Conservation (phyloP, 1,139 yeast genomes). For the Yamadazyma dendronema region DNA sequence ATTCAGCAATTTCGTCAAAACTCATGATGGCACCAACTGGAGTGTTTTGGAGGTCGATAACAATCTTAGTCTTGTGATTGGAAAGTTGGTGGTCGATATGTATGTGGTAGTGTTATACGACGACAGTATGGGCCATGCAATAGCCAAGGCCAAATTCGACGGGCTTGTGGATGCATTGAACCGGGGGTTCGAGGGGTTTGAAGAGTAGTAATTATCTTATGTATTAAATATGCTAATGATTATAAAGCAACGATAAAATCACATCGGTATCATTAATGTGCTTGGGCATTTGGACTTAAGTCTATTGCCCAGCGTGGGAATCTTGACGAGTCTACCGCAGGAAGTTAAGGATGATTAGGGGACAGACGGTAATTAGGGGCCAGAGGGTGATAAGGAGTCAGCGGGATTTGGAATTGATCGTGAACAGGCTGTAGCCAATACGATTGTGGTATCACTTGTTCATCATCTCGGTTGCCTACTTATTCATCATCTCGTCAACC, state of each 20-base stretch:
- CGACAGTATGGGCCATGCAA: conserved; percentile 27
- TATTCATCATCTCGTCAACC: conserved; percentile 27
- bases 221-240: conserved; percentile 7
- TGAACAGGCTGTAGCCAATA: too few relatives aligned
- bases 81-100: conserved; percentile 14
- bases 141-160: conserved; percentile 46
- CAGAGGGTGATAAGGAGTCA: too few relatives aligned
- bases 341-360: too few relatives aligned
- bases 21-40: conserved; percentile 24
- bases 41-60: conserved; percentile 32
- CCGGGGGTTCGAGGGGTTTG: conserved; percentile 34
- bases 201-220: conserved; percentile 1
- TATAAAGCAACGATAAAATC: conserved; percentile 2
- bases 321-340: too few relatives aligned
- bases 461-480: background rate
- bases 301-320: too few relatives aligned
- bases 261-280: too few relatives aligned
- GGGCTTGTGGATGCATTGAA: conserved; percentile 29
- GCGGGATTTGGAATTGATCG: too few relatives aligned
- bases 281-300: background rate
- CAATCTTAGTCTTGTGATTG: conserved; percentile 29
- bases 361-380: too few relatives aligned
- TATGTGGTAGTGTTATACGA: conserved; percentile 15
- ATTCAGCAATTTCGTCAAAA: conserved; percentile 27
- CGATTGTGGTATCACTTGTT: too few relatives aligned